Conservation (phyloP, 75 land plant genomes). For the Ceratopteris richardii region DNA sequence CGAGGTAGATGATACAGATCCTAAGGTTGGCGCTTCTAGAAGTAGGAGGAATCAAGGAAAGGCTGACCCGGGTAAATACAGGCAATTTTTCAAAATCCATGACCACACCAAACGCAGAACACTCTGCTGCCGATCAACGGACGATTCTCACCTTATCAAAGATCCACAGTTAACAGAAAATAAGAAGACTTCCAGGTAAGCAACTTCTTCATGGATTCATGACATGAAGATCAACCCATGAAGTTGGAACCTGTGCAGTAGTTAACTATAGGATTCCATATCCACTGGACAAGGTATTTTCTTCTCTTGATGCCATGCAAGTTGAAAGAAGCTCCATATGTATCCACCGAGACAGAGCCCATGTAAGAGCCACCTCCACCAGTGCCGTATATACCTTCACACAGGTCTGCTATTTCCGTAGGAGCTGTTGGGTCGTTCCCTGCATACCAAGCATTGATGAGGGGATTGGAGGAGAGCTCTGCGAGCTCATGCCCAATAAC, state of each 20-base stretch:
- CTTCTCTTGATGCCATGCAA: constrained; percentile 45
- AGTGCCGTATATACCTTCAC: constrained; percentile 71
- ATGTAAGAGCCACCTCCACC: constrained; percentile 71
- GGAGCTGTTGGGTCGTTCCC: constrained; percentile 64
- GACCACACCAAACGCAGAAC: too few species aligned
- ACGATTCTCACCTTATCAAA: too few species aligned
- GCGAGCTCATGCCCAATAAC: constrained; percentile 75
- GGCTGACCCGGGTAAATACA: too few species aligned
- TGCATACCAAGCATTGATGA: constrained; percentile 78
- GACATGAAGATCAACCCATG: not conserved
- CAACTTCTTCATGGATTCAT: too few species aligned
- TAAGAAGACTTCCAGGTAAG: too few species aligned
- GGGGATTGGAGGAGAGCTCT: constrained; percentile 59
- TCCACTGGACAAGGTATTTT: constrained; percentile 72
- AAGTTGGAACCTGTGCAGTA: constrained; percentile 76
- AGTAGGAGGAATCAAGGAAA: too few species aligned
- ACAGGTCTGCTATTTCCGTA: constrained; percentile 73
- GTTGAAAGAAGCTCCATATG: constrained; percentile 48
- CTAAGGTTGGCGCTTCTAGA: too few species aligned
- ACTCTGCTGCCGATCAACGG: too few species aligned
- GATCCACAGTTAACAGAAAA: too few species aligned
- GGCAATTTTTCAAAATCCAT: too few species aligned
- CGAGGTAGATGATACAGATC: too few species aligned
- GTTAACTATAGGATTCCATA: constrained; percentile 52
- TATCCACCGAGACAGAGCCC: constrained; percentile 49